Evolutionary conservation across 768 basidiomycete species (phyloP).

Genomic region (Coprinopsis cinerea): DNA sequence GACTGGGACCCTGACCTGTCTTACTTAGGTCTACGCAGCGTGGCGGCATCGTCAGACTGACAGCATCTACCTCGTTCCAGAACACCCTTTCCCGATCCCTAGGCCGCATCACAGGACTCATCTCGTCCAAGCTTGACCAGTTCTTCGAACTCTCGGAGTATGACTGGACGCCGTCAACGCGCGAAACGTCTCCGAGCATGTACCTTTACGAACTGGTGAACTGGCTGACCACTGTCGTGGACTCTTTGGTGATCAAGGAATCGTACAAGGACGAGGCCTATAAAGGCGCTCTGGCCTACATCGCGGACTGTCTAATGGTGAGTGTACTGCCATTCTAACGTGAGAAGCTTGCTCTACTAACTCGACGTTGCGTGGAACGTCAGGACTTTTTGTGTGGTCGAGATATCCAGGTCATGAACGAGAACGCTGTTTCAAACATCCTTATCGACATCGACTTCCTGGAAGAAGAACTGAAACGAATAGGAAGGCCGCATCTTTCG

Average conservation of each 20-base stretch:
- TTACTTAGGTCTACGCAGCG: constrained; percentile 67
- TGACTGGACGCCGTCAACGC: constrained; percentile 76
- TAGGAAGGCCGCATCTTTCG: constrained; percentile 64
- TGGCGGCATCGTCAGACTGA: constrained; percentile 73
- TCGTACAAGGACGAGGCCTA: constrained; percentile 87
- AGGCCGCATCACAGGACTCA: constrained; percentile 72
- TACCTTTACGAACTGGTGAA: constrained; percentile 94
- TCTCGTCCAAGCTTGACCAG: constrained; percentile 88
- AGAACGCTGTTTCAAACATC: constrained; percentile 83
- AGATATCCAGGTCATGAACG: constrained; percentile 75
- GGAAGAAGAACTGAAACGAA: constrained; percentile 76
- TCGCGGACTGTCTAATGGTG: constrained; percentile 86
- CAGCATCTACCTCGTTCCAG: constrained; percentile 59
- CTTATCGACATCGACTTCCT: constrained; percentile 84
- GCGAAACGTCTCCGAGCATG: constrained; percentile 80
- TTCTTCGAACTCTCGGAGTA: constrained; percentile 96
- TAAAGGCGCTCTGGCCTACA: constrained; percentile 80
- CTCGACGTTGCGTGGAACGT: background rate
- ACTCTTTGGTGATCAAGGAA: constrained; percentile 80
- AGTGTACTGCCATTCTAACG: constrained; percentile 17
- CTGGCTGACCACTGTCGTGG: constrained; percentile 95
- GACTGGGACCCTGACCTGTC: background rate
- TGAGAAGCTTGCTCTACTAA: background rate
- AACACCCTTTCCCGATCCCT: constrained; percentile 63
- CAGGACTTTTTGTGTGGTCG: constrained; percentile 77